Base-by-base conservation (phyloP, 768 basidiomycete species). In the Termitomyces sp. region DNA sequence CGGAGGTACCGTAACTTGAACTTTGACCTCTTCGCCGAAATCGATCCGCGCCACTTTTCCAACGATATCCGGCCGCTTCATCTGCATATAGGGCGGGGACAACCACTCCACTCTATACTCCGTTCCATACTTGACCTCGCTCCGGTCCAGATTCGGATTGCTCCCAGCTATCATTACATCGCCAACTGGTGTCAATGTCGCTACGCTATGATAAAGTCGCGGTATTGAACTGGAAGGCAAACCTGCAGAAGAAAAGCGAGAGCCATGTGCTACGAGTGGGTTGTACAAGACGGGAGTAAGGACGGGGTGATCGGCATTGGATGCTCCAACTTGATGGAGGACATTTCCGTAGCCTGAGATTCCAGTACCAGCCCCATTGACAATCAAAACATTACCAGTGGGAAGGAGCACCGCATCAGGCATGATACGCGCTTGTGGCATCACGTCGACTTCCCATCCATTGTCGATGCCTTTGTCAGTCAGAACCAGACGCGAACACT, bases 81-180 rank as follows among this genome's bases (percentile, higher is more conserved):
- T 73, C 28, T 73, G 70, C 85, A 91, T 86, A 69, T 96, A 98
- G 32, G 90, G 89, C 0, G 96, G 96, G 57, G 80, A 81, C 65
- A 96, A 79, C 82, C 89, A 87, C 70, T 97, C 95, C 36, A 94
- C 90, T 54, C 93, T 81, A 71, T 96, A 96, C 71, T 96, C 92
- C 18, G 93, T 94, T 35, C 88, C 86, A 69, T 90, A 95, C 69
- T 78, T 77, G 45, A 84, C 66, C 66, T 85, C 88, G 66, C 87
- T 91, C 56, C 90, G 77, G 71, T 93, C 91, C 61, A 92, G 72
- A 72, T 93, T 93, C 28, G 92, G 92, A 68, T 92, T 93, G 62
- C 90, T 91, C 38, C 91, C 91, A 20, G 91, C 87, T 59, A 94
- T 85, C 87, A 93, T 84, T 54, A 93, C 73, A 55, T 83, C 80